Percentiles rank a stretch among this genome's conserved stretches.
These are phyloP conservation scores for Choiromyces venosus DNA, from an alignment of 495 filamentous ascomycete genomes.

Conservation along the genomic window DNA sequence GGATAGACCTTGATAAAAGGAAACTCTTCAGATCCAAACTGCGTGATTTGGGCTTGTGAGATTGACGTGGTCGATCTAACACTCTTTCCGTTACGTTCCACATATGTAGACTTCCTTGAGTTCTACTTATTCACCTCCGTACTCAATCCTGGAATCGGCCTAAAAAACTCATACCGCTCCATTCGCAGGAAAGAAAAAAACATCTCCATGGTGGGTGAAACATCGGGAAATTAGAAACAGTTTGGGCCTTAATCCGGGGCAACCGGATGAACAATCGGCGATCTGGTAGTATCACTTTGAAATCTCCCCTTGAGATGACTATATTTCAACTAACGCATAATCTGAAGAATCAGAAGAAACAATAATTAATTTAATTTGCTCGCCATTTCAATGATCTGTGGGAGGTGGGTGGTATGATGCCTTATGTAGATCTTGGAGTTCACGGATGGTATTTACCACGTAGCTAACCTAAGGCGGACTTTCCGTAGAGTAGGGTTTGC, in stretches of 20 bases:
- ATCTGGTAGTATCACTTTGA: background rate
- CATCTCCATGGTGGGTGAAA: background rate
- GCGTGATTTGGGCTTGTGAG: background rate
- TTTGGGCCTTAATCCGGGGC: background rate
- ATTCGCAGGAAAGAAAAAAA: background rate
- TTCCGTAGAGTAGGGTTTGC: background rate
- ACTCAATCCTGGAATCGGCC: background rate
- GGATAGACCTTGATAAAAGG: background rate
- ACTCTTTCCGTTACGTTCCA: background rate
- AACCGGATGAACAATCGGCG: background rate
- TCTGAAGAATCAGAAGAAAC: background rate
- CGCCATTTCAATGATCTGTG: background rate
- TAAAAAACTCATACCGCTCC: background rate
- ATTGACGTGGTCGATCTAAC: background rate
- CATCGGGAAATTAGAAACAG: background rate
- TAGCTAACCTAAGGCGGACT: background rate
- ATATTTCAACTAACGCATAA: background rate
- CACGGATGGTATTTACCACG: background rate
- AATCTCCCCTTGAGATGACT: background rate
- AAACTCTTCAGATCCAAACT: background rate
- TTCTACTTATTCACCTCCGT: background rate
- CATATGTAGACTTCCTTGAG: background rate
- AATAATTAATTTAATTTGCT: background rate
- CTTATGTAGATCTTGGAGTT: background rate
- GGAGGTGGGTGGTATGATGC: background rate